These are phyloP conservation scores for Colletotrichum eleusines DNA, from an alignment of 2,329 filamentous ascomycete genomes.

Conservation along the genomic window DNA sequence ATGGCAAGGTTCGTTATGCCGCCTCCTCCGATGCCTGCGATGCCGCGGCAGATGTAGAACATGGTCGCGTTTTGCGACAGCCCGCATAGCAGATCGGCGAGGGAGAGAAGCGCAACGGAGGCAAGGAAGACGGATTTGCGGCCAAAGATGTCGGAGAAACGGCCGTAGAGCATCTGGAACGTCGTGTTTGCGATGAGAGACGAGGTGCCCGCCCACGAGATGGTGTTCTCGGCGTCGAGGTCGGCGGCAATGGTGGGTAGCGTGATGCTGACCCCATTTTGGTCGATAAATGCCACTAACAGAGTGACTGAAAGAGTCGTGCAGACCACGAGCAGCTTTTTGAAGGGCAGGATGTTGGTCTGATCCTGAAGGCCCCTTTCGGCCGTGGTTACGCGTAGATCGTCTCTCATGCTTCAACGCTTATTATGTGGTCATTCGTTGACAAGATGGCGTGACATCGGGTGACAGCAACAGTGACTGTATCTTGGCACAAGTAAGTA, in stretches of 20 bases:
- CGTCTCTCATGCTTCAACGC: constrained; percentile 24
- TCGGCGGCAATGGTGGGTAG: constrained; percentile 65
- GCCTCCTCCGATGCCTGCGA: constrained; percentile 72
- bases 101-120: constrained; percentile 63
- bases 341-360: constrained; percentile 66
- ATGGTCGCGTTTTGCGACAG: constrained; percentile 66
- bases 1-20: constrained; percentile 70
- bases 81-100: constrained; percentile 71
- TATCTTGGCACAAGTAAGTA: neutral
- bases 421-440: neutral
- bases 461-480: neutral
- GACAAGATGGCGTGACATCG: neutral
- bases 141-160: constrained; percentile 71
- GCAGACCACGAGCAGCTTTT: constrained; percentile 64
- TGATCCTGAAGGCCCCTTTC: constrained; percentile 65
- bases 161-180: constrained; percentile 74
- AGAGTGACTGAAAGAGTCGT: constrained; percentile 63
- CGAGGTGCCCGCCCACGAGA: constrained; percentile 67
- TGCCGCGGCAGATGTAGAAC: constrained; percentile 71
- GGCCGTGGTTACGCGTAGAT: constrained; percentile 45
- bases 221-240: constrained; percentile 60
- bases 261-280: constrained; percentile 66
- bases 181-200: constrained; percentile 69
- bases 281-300: constrained; percentile 68
- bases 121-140: constrained; percentile 69